These are phyloP conservation scores for Cyberlindnera euphorbiae DNA, from an alignment of 805 yeast genomes.

Conservation along the genomic window DNA sequence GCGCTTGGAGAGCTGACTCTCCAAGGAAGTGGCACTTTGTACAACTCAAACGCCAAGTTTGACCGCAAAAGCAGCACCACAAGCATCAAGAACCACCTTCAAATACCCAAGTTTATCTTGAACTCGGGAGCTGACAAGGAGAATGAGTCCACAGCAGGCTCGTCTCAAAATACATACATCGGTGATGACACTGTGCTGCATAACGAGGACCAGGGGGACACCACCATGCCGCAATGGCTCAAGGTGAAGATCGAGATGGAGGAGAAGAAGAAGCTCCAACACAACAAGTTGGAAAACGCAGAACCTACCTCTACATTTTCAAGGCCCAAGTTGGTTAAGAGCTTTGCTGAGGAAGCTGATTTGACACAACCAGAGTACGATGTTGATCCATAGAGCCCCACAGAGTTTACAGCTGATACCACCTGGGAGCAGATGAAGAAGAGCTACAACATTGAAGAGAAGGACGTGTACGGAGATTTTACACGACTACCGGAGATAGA, in stretches of 20 bases:
- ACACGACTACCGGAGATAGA: conserved; percentile 1
- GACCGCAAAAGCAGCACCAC: background rate
- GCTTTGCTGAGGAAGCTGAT: too few species aligned
- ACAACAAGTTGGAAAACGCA: background rate
- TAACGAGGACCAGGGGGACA: conserved; percentile 11
- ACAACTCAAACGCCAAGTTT: background rate
- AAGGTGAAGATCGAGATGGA: conserved; percentile 12
- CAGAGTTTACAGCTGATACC: conserved; percentile 4
- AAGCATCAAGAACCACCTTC: conserved; percentile 8
- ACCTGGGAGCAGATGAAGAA: conserved; percentile 25
- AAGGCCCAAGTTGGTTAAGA: conserved; percentile 9
- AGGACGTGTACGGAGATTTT: conserved; percentile 8
- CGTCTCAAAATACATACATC: conserved; percentile 1
- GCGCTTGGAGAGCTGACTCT: conserved; percentile 11
- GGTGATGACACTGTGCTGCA: conserved; percentile 19
- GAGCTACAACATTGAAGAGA: conserved; percentile 13
- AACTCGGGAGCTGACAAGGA: conserved; percentile 13
- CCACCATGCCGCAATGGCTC: conserved; percentile 22
- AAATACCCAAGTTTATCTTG: conserved; percentile 7
- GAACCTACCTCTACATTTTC: conserved; percentile 1
- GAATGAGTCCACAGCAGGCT: conserved; percentile 3
- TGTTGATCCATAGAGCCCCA: conserved; percentile 4
- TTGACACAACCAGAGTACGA: too few species aligned
- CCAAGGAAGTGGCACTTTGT: conserved; percentile 1
- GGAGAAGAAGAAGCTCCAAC: conserved; percentile 4